Evolutionary conservation across 805 yeast genomes (phyloP), one percentile per base, ranked within the genome.

Genomic region (Saccharomycopsis babjevae): DNA sequence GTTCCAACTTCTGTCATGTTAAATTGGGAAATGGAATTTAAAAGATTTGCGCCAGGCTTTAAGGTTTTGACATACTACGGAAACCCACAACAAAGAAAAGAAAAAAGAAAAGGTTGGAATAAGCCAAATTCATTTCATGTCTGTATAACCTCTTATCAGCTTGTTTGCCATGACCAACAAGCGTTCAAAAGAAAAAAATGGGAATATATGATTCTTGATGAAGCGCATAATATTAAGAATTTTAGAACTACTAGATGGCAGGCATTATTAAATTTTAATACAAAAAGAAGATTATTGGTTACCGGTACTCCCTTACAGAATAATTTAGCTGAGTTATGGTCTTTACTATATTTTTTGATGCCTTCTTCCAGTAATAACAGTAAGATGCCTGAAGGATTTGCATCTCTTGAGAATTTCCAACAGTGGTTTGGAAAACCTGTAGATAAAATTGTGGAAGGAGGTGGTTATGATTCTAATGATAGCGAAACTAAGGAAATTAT

Each of bases 11-110:
- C 97, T 16, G 99, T 94, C 7, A 85, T 94, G 85, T 81, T 94
- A 59, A 94, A 94, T 70, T 94, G 99, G 99, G 99, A 94, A 72
- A 93, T 96, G 97, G 99, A 94, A 70, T 92, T 94, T 74, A 94
- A 96, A 69, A 83, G 96, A 68, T 94, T 94, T 77, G 97, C 97
- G 0, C 99, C 99, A 0, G 99, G 99, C 0, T 88, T 94, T 72
- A 93, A 96, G 72, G 94, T 94, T 2, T 70, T 94, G 71, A 94
- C 98, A 0, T 94, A 94, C 72, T 94, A 93, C 68, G 99, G 99
- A 0, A 85, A 96, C 16, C 99, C 98, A 0, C 96, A 89, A 68
- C 98, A 94, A 71, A 85, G 99, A 70, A 92, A 92, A 57, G 94
- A 89, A 66, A 94, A 94, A 70, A 83, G 99, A 68, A 86, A 87